These are phyloP conservation scores for Neopestalotiopsis rosae DNA, from an alignment of 2,329 filamentous ascomycete genomes.

Conservation along the genomic window DNA sequence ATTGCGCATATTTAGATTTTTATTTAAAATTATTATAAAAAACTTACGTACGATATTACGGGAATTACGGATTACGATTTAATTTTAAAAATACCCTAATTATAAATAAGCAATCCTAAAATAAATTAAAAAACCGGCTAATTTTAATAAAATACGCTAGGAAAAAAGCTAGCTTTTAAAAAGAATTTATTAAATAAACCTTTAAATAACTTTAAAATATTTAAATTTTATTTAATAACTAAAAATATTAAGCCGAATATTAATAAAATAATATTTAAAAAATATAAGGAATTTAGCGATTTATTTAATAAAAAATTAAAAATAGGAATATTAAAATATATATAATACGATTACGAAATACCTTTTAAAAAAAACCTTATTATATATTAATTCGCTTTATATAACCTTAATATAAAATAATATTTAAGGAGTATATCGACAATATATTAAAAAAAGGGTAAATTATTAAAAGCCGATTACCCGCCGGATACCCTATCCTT, in stretches of 20 bases:
- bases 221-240: constrained; percentile 7
- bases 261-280: background rate
- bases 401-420: background rate
- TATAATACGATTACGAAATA: background rate
- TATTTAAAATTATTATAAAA: no score
- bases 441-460: constrained; percentile 5
- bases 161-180: background rate
- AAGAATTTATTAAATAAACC: background rate
- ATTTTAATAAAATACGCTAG: background rate
- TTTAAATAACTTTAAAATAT: constrained; percentile 6
- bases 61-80: background rate
- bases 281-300: constrained; percentile 2
- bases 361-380: background rate
- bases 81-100: constrained; percentile 8
- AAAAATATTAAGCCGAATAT: constrained; percentile 4
- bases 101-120: constrained; percentile 7
- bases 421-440: background rate
- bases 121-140: constrained; percentile 3
- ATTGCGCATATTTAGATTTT: no score
- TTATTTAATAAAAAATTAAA: constrained; percentile 14
- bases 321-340: constrained; percentile 7
- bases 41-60: no score
- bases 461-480: background rate
- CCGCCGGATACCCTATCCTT: background rate
- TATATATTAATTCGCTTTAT: background rate